A percentile compares a stretch with the other conserved stretches of the same genome.
Conservation (phyloP, 1,284 basidiomycete genomes). For the Pseudozyma hubeiensis region DNA sequence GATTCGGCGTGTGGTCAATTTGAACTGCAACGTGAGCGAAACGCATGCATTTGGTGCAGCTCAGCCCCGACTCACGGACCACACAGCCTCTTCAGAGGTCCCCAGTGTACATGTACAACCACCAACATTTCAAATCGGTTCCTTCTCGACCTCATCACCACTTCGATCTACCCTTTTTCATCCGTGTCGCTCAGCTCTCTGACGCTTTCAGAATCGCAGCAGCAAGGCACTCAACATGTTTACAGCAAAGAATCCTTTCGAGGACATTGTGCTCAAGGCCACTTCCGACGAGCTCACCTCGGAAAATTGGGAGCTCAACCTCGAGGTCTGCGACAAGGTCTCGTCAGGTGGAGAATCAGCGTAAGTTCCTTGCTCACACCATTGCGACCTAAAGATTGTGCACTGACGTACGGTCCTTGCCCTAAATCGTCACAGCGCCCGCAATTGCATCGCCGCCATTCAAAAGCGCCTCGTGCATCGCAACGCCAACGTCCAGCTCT, state of each 20-base stretch:
- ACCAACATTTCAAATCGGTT: no score
- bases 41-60: no score
- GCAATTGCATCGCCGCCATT: slow-evolving; percentile 84
- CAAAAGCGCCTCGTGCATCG: slow-evolving; percentile 92
- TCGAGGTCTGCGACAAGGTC: slow-evolving; percentile 97
- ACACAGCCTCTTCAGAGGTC: neutral
- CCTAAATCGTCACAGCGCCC: slow-evolving; percentile 75
- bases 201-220: neutral
- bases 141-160: neutral
- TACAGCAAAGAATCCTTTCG: slow-evolving; percentile 79
- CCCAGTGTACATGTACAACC: neutral
- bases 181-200: no score
- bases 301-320: slow-evolving; percentile 95
- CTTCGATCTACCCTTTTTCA: neutral
- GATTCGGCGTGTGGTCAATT: slow-evolving; percentile 1
- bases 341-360: slow-evolving; percentile 78
- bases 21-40: slow-evolving; percentile 1
- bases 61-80: slow-evolving; percentile 15
- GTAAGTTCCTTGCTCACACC: slow-evolving; percentile 23
- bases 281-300: slow-evolving; percentile 93
- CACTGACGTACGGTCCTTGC: slow-evolving; percentile 3
- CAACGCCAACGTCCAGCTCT: slow-evolving; percentile 95
- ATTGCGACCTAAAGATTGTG: neutral
- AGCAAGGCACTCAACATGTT: slow-evolving; percentile 56
- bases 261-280: slow-evolving; percentile 92